phyloP scores from a whole-genome alignment of 345 rosid species.

The Citrus sp. region DNA sequence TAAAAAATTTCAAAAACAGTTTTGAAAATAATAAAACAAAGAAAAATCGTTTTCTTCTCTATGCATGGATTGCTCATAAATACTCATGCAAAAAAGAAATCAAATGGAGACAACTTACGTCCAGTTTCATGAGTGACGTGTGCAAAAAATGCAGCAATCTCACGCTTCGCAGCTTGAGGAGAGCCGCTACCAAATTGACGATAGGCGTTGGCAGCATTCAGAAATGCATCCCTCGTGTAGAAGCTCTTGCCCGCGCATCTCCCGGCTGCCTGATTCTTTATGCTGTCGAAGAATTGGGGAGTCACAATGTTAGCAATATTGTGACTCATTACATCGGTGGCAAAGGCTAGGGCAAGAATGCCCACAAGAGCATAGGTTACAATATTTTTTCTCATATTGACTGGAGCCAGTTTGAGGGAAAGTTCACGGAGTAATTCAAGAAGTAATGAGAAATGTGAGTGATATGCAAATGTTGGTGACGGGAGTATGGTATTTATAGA shows the following conservation, averaged over 20 bases:
- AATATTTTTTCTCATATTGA: not conserved
- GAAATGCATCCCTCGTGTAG: conserved; percentile 30
- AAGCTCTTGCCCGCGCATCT: conserved; percentile 43
- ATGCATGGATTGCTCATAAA: not conserved
- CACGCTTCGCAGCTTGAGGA: conserved; percentile 29
- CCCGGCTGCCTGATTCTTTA: conserved; percentile 24
- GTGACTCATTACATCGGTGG: conserved; percentile 28
- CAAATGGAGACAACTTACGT: conserved; percentile 26
- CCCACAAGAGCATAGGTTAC: not conserved
- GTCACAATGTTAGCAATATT: conserved; percentile 42
- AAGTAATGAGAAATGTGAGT: not conserved
- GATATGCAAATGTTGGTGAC: not conserved
- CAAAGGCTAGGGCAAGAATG: not conserved
- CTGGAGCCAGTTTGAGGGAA: not conserved
- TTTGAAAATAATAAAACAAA: not conserved
- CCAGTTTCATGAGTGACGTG: conserved; percentile 26
- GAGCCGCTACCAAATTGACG: conserved; percentile 20
- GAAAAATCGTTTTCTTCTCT: not conserved
- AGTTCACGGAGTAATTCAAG: not conserved
- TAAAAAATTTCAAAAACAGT: no score
- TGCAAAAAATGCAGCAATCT: conserved; percentile 44
- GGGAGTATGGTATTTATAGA: not conserved
- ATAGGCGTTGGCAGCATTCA: conserved; percentile 10
- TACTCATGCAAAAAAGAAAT: not conserved
- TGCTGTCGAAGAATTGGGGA: conserved; percentile 35